These are phyloP conservation scores for Aquilaria sinensis DNA, from an alignment of 345 rosid genomes.

Conservation along the genomic window DNA sequence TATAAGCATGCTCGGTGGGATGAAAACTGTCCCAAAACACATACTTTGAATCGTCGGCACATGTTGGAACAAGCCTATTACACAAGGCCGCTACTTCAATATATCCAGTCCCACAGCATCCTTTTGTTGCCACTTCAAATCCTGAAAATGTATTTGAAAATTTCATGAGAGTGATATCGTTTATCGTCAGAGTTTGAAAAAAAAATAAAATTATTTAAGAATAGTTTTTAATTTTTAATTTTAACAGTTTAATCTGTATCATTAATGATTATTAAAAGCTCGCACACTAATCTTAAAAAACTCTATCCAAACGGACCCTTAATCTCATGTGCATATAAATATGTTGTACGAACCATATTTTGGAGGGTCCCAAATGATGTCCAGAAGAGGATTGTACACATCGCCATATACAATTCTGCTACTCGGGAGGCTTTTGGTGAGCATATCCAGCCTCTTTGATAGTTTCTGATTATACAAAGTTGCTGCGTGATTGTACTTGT, in stretches of 20 bases:
- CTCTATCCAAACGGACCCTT: too few relatives aligned
- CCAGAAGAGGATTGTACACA: slow-evolving; percentile 17
- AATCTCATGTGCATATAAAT: too few relatives aligned
- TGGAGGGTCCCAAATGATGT: slow-evolving; percentile 32
- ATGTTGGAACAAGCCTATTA: slow-evolving; percentile 25
- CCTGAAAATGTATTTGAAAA: slow-evolving; percentile 24
- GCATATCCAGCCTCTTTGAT: slow-evolving; percentile 18
- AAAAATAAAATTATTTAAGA: too few relatives aligned
- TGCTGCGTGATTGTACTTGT: slow-evolving; percentile 46
- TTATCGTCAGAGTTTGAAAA: too few relatives aligned
- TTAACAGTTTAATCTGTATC: too few relatives aligned
- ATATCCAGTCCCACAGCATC: slow-evolving; percentile 73
- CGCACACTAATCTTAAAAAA: too few relatives aligned
- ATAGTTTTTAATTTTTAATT: too few relatives aligned
- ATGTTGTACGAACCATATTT: slow-evolving; percentile 38
- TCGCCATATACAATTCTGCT: slow-evolving; percentile 26
- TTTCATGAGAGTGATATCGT: too few relatives aligned
- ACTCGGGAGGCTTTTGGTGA: slow-evolving; percentile 19
- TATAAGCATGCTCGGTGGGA: slow-evolving; percentile 54
- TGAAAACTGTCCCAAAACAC: slow-evolving; percentile 82
- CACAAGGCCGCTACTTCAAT: slow-evolving; percentile 49
- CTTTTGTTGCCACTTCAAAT: slow-evolving; percentile 41
- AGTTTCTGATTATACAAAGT: slow-evolving; percentile 51
- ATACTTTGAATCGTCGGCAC: slow-evolving; percentile 40
- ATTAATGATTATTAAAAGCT: too few relatives aligned